Evolutionary conservation across 2,329 filamentous ascomycete genomes (phyloP).

Genomic region (Xylariaceae sp.): DNA sequence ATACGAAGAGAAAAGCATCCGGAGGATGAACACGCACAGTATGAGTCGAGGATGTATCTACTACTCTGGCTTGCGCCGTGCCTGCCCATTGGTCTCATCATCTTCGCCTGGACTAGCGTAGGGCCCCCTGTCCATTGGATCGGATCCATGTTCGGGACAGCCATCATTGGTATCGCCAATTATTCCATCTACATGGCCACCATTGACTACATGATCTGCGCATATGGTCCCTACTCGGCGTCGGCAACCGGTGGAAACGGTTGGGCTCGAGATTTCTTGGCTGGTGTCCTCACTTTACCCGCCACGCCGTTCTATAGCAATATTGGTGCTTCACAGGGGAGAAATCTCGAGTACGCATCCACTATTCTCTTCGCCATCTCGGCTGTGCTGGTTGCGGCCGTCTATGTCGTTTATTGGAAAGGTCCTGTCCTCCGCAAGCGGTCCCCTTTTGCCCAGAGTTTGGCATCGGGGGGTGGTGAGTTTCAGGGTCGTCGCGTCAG

Average conservation of each 20-base stretch:
- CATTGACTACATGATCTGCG: constrained; percentile 72
- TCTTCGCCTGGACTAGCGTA: constrained; percentile 66
- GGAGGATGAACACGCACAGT: constrained; percentile 63
- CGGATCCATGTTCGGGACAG: constrained; percentile 64
- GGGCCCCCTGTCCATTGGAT: constrained; percentile 65
- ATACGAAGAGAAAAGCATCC: constrained; percentile 51
- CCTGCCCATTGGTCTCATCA: constrained; percentile 66
- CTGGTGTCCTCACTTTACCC: constrained; percentile 68
- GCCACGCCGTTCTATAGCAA: constrained; percentile 62
- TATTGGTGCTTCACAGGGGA: constrained; percentile 50
- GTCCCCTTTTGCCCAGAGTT: constrained; percentile 64
- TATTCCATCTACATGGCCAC: constrained; percentile 70
- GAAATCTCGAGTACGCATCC: constrained; percentile 59
- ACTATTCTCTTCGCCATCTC: constrained; percentile 60
- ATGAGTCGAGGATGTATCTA: constrained; percentile 64
- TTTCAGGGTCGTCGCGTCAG: constrained; percentile 27
- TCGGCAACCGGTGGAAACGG: constrained; percentile 72
- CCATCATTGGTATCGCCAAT: constrained; percentile 68
- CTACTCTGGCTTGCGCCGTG: constrained; percentile 64
- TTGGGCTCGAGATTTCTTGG: constrained; percentile 68
- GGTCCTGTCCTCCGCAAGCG: constrained; percentile 57
- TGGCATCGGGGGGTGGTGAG: constrained; percentile 50
- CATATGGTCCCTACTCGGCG: constrained; percentile 70
- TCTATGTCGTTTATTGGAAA: constrained; percentile 64
- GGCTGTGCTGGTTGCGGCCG: constrained; percentile 56